Conservation (phyloP, 495 filamentous ascomycete genomes). For the Tetracladium setigerum region DNA sequence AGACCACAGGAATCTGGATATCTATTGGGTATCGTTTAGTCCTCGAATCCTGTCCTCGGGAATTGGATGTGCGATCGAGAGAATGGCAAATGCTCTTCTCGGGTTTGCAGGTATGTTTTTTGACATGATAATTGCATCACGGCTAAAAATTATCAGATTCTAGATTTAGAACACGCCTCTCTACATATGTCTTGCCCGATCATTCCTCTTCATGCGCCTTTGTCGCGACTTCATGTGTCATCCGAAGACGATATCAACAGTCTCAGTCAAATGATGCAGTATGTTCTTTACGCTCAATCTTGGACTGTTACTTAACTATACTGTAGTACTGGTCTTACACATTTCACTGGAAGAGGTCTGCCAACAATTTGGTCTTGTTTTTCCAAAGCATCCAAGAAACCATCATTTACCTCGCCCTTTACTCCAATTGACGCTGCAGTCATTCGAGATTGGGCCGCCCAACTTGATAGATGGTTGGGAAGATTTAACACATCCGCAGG, state of each 20-base stretch:
- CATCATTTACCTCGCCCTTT: conserved; percentile 20
- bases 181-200: conserved; percentile 36
- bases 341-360: conserved; percentile 32
- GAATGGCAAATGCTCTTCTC: conserved; percentile 33
- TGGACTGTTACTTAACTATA: too few species aligned
- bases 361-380: conserved; percentile 35
- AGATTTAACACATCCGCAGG: conserved; percentile 22
- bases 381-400: conserved; percentile 15
- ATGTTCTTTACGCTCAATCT: too few species aligned
- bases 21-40: conserved; percentile 33
- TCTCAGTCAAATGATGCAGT: conserved; percentile 35
- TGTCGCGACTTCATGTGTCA: conserved; percentile 22
- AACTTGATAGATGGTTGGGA: conserved; percentile 33
- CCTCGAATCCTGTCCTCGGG: conserved; percentile 26
- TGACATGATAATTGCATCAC: not conserved
- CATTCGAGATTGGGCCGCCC: conserved; percentile 31
- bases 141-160: conserved; percentile 21
- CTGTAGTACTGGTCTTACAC: conserved; percentile 24
- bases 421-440: conserved; percentile 29
- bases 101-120: conserved; percentile 27
- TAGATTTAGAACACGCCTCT: conserved; percentile 36
- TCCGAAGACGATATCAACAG: conserved; percentile 28
- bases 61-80: conserved; percentile 15
- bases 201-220: conserved; percentile 28
- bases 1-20: conserved; percentile 32